These are phyloP conservation scores for Jaenimonas drosophilae DNA, from an alignment of 208 protist genomes.

Conservation along the genomic window DNA sequence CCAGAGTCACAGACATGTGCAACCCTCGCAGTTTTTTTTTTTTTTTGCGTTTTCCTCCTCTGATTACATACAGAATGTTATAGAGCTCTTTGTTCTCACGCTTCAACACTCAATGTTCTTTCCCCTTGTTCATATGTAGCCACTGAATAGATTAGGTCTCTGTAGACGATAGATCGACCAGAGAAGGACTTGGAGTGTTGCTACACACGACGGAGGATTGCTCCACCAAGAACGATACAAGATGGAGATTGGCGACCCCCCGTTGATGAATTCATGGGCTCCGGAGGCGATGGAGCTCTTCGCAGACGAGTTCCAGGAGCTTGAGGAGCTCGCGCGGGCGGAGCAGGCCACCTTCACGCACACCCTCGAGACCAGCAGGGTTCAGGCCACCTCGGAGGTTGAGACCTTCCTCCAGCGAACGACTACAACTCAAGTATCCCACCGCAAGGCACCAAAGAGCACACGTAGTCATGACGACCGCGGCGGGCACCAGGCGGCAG, in stretches of 20 bases:
- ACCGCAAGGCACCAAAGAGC: conserved; percentile 2
- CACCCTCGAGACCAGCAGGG: conserved; percentile 17
- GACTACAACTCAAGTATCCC: neutral
- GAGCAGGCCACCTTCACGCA: conserved; percentile 16
- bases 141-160: too few species aligned
- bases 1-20: neutral
- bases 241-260: conserved; percentile 31
- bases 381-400: conserved; percentile 20
- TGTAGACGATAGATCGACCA: conserved; percentile 1
- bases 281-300: conserved; percentile 35
- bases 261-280: conserved; percentile 49
- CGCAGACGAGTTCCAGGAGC: conserved; percentile 37
- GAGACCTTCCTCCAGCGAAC: conserved; percentile 10
- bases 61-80: neutral
- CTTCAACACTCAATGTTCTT: neutral
- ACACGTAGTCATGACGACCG: conserved; percentile 5
- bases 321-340: conserved; percentile 29
- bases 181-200: neutral
- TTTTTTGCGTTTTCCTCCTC: conserved; percentile 2
- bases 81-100: neutral
- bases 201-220: neutral
- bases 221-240: neutral
- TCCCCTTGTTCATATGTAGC: too few species aligned
- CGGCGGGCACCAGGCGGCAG: conserved; percentile 10
- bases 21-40: neutral